These are phyloP conservation scores for Psilocybe mexicana DNA, from an alignment of 1,284 basidiomycete genomes.

Conservation along the genomic window DNA sequence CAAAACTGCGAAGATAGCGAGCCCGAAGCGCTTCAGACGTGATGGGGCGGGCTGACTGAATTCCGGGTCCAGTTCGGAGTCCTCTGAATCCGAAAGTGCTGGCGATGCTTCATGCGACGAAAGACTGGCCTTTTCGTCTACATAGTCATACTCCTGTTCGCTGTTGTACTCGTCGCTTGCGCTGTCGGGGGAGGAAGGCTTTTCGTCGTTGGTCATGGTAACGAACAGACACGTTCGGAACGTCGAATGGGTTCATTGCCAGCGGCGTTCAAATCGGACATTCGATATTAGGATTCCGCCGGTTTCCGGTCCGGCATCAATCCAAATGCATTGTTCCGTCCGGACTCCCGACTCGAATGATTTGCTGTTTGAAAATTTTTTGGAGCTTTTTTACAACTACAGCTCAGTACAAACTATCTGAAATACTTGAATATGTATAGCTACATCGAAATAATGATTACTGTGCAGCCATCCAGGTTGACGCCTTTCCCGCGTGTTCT, in stretches of 20 bases:
- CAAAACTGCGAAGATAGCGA: constrained; percentile 41
- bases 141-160: background rate
- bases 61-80: constrained; percentile 3
- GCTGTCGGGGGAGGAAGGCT: background rate
- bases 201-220: constrained; percentile 3
- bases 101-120: constrained; percentile 9
- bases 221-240: no score
- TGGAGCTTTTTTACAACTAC: no score
- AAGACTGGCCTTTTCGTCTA: constrained; percentile 3
- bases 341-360: no score
- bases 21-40: constrained; percentile 46
- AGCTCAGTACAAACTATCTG: no score
- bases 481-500: background rate
- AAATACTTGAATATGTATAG: no score
- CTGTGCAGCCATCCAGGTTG: background rate
- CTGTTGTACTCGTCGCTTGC: background rate
- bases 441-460: background rate
- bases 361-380: no score
- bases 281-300: no score
- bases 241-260: background rate
- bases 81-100: background rate
- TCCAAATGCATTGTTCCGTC: no score
- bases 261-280: background rate
- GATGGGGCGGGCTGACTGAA: constrained; percentile 39
- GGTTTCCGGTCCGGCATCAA: no score